Evolutionary conservation across 805 yeast species (phyloP).

Genomic region (Wickerhamiella alocasiicola): DNA sequence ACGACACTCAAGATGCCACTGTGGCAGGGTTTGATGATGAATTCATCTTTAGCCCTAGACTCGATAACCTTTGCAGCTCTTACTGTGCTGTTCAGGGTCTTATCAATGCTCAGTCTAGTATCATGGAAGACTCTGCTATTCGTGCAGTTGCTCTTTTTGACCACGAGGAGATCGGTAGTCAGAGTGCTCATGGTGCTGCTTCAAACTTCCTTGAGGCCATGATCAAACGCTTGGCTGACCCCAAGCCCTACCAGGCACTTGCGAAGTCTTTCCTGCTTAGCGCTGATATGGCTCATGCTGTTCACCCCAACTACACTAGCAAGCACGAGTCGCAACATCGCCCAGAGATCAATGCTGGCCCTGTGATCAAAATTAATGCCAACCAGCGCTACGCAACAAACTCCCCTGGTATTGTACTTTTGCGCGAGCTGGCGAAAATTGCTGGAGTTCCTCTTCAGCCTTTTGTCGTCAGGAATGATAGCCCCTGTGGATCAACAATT

Average conservation of each 20-base stretch:
- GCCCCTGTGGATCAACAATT: constrained; percentile 92
- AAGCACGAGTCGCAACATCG: constrained; percentile 67
- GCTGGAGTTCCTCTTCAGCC: constrained; percentile 75
- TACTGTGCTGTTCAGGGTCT: constrained; percentile 67
- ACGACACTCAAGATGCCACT: constrained; percentile 70
- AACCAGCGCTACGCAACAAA: constrained; percentile 93
- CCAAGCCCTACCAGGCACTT: constrained; percentile 25
- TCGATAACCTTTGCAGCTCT: constrained; percentile 84
- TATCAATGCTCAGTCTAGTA: constrained; percentile 34
- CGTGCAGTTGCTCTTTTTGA: constrained; percentile 76
- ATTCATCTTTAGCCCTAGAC: constrained; percentile 80
- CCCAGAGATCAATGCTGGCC: constrained; percentile 78
- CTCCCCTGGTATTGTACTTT: constrained; percentile 70
- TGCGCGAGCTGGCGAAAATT: constrained; percentile 56
- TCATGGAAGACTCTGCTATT: constrained; percentile 35
- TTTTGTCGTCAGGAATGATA: constrained; percentile 85
- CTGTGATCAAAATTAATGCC: constrained; percentile 87
- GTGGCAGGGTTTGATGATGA: constrained; percentile 86
- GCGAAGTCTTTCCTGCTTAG: constrained; percentile 73
- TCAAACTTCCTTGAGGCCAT: constrained; percentile 79
- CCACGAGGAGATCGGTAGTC: constrained; percentile 92
- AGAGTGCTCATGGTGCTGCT: constrained; percentile 93
- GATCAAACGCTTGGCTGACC: constrained; percentile 49
- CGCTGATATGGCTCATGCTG: constrained; percentile 95
- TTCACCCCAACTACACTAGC: constrained; percentile 79